These are phyloP conservation scores for Botrytis porri DNA, from an alignment of 2,329 filamentous ascomycete species.

Conservation along the genomic window DNA sequence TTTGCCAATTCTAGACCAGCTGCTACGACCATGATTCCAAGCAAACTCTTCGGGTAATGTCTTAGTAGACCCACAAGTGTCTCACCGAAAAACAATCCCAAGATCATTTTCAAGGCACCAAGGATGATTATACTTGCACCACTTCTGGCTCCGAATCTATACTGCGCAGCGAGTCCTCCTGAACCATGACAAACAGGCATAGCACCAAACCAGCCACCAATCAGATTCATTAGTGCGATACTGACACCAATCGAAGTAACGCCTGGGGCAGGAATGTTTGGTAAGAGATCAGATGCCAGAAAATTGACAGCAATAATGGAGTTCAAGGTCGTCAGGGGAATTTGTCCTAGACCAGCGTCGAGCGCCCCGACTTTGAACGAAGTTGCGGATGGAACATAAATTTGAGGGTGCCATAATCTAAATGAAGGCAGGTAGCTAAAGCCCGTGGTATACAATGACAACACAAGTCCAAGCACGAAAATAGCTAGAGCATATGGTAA, in stretches of 20 bases:
- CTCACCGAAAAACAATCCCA: conserved; percentile 74
- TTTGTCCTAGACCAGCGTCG: conserved; percentile 65
- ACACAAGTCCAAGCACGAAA: conserved; percentile 64
- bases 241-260: conserved; percentile 78
- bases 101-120: conserved; percentile 68
- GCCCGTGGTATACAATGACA: conserved; percentile 53
- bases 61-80: conserved; percentile 68
- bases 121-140: conserved; percentile 80
- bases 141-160: conserved; percentile 85
- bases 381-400: conserved; percentile 44
- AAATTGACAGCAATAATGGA: conserved; percentile 86
- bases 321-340: conserved; percentile 89
- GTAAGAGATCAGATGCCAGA: conserved; percentile 73
- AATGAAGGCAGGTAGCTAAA: conserved; percentile 48
- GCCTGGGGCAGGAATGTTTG: conserved; percentile 62
- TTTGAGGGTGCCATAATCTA: conserved; percentile 57
- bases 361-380: conserved; percentile 54
- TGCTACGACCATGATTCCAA: conserved; percentile 87
- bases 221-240: conserved; percentile 78
- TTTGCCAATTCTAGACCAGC: conserved; percentile 84
- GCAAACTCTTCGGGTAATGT: conserved; percentile 70
- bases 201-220: conserved; percentile 85
- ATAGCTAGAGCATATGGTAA: conserved; percentile 77
- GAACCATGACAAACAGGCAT: conserved; percentile 97
- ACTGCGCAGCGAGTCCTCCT: conserved; percentile 85